These are phyloP conservation scores for Drechslerella stenobrocha DNA, from an alignment of 2,329 filamentous ascomycete genomes.

Conservation along the genomic window DNA sequence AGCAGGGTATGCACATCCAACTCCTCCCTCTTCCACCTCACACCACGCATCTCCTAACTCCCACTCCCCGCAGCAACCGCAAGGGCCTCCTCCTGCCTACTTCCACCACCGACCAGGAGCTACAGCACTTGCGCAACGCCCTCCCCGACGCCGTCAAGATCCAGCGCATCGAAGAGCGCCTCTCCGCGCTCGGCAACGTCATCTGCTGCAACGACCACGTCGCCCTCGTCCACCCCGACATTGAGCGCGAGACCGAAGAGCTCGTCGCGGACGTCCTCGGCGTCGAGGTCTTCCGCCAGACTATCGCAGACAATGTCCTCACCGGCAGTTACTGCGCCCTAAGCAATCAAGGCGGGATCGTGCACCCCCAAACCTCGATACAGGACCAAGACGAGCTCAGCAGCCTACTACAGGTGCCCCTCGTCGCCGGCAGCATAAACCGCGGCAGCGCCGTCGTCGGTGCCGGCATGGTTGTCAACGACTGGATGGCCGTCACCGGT, in stretches of 20 bases:
- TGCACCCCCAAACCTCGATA: conserved; percentile 94
- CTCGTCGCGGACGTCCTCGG: conserved; percentile 93
- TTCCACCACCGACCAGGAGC: conserved; percentile 93
- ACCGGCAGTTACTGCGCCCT: conserved; percentile 96
- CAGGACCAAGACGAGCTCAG: conserved; percentile 98
- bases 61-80: conserved; percentile 68
- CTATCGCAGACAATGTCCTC: conserved; percentile 93
- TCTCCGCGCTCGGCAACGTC: conserved; percentile 94
- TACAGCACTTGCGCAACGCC: conserved; percentile 93
- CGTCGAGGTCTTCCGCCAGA: conserved; percentile 89
- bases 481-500: conserved; percentile 87
- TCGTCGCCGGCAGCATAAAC: conserved; percentile 93
- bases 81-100: conserved; percentile 96
- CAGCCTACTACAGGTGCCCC: conserved; percentile 87
- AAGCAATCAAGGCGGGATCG: conserved; percentile 92
- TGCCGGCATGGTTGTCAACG: conserved; percentile 93
- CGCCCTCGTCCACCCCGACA: conserved; percentile 89
- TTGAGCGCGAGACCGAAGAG: conserved; percentile 97
- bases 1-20: conserved; percentile 67
- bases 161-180: conserved; percentile 93
- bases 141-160: conserved; percentile 91
- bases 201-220: conserved; percentile 97
- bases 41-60: conserved; percentile 6
- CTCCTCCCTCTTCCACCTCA: conserved; percentile 4
- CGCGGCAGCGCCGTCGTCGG: conserved; percentile 92